These are phyloP conservation scores for Citrullus colocynthis DNA, from an alignment of 306 rosid species.

Conservation along the genomic window DNA sequence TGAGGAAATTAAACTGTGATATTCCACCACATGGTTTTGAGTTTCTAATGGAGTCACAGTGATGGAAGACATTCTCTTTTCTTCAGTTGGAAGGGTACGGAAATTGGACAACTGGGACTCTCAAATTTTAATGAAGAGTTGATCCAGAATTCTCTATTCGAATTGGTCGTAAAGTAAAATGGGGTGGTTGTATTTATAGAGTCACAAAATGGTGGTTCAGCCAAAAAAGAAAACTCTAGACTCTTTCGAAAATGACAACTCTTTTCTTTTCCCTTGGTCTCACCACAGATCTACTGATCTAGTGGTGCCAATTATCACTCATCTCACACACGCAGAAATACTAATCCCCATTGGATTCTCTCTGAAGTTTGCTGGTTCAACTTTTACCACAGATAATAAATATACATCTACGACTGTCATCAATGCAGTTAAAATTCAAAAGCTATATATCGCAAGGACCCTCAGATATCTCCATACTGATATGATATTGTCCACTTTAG, in stretches of 20 bases:
- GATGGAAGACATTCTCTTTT: slow-evolving; percentile 7
- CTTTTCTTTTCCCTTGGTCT: background rate
- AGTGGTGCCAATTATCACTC: background rate
- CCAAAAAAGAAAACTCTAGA: slow-evolving; percentile 9
- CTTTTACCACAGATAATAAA: background rate
- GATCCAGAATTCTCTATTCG: slow-evolving; percentile 1
- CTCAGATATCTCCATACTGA: background rate
- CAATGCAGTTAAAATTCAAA: background rate
- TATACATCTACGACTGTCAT: background rate
- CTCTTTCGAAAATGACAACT: slow-evolving; percentile 1
- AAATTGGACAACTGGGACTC: background rate
- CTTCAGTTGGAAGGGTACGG: background rate
- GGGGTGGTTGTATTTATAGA: slow-evolving; percentile 10
- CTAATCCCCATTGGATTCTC: background rate
- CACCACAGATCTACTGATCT: background rate
- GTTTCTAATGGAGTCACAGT: slow-evolving; percentile 1
- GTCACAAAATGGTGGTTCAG: background rate
- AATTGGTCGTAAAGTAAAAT: background rate
- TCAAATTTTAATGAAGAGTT: background rate
- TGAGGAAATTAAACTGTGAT: background rate
- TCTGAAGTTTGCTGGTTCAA: background rate
- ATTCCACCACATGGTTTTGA: slow-evolving; percentile 4
- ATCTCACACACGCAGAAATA: background rate
- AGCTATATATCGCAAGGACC: background rate
- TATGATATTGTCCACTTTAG: background rate